A percentile compares a stretch with the other conserved stretches of the same genome.
Evolutionary conservation across 163 green algal genomes (phyloP).

Genomic region (Trebouxia gelatinosa): DNA sequence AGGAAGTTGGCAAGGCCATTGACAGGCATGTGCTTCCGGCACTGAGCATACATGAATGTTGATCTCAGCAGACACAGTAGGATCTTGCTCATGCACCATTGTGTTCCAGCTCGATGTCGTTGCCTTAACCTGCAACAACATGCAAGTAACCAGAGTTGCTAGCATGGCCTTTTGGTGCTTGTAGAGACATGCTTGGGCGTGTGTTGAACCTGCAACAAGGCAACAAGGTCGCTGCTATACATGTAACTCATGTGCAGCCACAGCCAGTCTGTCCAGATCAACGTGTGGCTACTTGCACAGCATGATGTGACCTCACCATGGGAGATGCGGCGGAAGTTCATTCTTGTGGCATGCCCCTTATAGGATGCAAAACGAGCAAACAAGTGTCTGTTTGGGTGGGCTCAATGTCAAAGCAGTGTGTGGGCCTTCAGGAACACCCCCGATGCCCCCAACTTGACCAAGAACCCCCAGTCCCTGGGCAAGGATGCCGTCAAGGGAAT

Average conservation of each 20-base stretch:
- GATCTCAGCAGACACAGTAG: no score
- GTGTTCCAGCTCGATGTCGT: background rate
- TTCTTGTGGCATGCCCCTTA: no score
- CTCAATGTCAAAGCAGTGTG: background rate
- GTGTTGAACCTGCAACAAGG: background rate
- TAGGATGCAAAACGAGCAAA: no score
- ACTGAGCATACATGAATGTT: background rate
- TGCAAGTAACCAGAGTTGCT: background rate
- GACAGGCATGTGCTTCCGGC: background rate
- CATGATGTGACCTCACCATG: conserved; percentile 21
- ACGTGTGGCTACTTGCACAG: background rate
- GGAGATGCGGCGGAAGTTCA: no score
- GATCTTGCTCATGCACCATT: background rate
- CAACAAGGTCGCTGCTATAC: no score
- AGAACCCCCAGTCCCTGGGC: conserved; percentile 13
- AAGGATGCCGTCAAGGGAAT: background rate
- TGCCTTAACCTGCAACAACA: background rate
- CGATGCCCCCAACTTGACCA: background rate
- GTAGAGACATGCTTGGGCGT: background rate
- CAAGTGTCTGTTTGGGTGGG: no score
- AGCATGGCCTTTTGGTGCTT: background rate
- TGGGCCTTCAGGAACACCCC: background rate
- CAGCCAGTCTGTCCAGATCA: background rate
- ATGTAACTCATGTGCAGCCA: no score
- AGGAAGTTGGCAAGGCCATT: conserved; percentile 8